Percentiles rank a stretch among this genome's conserved stretches.
Evolutionary conservation across 305 asterid species (phyloP).

Genomic region (Euphrasia arctica): DNA sequence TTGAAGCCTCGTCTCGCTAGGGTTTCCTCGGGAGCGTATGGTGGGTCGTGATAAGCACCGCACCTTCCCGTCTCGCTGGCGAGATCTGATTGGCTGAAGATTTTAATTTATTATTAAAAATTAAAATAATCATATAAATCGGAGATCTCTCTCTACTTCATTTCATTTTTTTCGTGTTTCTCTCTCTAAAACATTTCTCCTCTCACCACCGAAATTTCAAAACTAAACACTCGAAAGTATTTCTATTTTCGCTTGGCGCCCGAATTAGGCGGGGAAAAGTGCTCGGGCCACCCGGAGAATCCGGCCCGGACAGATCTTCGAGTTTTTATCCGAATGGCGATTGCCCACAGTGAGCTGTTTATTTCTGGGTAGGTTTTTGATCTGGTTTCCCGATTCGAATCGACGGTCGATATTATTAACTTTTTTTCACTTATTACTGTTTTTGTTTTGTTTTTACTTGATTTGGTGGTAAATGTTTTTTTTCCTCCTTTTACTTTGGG

Average conservation of each 20-base stretch:
- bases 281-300: slow-evolving; percentile 10
- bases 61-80: slow-evolving; percentile 37
- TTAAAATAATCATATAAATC: slow-evolving; percentile 1
- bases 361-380: slow-evolving; percentile 28
- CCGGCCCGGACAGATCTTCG: slow-evolving; percentile 1
- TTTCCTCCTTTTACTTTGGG: not conserved
- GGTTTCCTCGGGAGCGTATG: slow-evolving; percentile 31
- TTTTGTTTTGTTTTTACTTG: slow-evolving; percentile 3
- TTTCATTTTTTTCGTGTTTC: slow-evolving; percentile 17
- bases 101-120: slow-evolving; percentile 28
- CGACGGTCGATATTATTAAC: slow-evolving; percentile 26
- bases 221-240: slow-evolving; percentile 41
- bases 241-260: slow-evolving; percentile 24
- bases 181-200: slow-evolving; percentile 35
- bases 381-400: slow-evolving; percentile 32
- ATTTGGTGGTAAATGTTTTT: not conserved
- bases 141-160: slow-evolving; percentile 18
- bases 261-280: slow-evolving; percentile 23
- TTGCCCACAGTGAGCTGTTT: slow-evolving; percentile 21
- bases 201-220: slow-evolving; percentile 33
- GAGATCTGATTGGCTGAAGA: slow-evolving; percentile 22
- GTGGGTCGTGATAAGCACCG: slow-evolving; percentile 42
- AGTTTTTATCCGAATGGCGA: slow-evolving; percentile 19
- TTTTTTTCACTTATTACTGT: slow-evolving; percentile 9
- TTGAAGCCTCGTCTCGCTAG: slow-evolving; percentile 36